Conservation (phyloP, 2,329 filamentous ascomycete genomes). For the Dendrostoma leiphaemia region DNA sequence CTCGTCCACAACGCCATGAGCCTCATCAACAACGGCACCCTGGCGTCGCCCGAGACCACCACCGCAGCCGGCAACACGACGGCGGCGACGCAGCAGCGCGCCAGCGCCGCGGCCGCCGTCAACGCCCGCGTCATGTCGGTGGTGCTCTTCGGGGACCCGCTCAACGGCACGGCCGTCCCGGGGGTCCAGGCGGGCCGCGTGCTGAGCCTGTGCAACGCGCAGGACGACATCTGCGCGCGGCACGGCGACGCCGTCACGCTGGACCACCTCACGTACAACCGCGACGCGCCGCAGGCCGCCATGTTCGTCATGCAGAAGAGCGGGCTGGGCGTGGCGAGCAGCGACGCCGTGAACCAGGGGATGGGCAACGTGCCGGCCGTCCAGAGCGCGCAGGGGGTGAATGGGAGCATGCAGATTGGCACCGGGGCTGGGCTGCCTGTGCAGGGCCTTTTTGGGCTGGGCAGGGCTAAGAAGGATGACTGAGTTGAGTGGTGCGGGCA, state of each 20-base stretch:
- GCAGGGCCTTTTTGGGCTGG: neutral
- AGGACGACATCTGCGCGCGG: constrained; percentile 17
- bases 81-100: neutral
- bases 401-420: constrained; percentile 9
- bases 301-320: constrained; percentile 27
- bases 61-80: neutral
- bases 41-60: constrained; percentile 1
- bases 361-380: constrained; percentile 20
- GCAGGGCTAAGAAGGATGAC: neutral
- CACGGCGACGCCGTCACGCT: constrained; percentile 23
- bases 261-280: constrained; percentile 27
- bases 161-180: constrained; percentile 18
- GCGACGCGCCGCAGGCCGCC: constrained; percentile 24
- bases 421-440: constrained; percentile 1
- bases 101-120: neutral
- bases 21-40: neutral
- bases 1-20: constrained; percentile 28
- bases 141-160: constrained; percentile 16
- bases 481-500: too few species aligned
- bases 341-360: constrained; percentile 24
- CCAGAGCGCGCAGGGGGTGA: neutral
- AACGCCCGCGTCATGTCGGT: constrained; percentile 7
- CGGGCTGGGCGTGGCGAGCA: constrained; percentile 23
- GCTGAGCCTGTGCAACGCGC: constrained; percentile 11
- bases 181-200: constrained; percentile 1